These are phyloP conservation scores for Fusarium hainanense DNA, from an alignment of 2,329 filamentous ascomycete genomes.

Conservation along the genomic window DNA sequence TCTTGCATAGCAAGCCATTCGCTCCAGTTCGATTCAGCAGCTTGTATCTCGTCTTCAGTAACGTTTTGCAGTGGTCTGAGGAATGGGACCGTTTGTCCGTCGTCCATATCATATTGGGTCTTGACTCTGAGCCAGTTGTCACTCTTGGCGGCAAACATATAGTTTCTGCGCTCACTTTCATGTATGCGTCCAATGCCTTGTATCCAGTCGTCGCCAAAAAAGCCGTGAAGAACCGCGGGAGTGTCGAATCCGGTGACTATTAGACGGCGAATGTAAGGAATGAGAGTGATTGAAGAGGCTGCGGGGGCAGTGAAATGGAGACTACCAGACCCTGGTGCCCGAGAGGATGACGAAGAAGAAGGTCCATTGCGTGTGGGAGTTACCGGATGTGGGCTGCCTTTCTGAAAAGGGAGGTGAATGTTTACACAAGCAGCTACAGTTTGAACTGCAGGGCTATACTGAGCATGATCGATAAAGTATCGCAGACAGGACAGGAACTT, in stretches of 20 bases:
- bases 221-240: constrained; percentile 87
- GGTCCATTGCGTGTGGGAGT: constrained; percentile 51
- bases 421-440: constrained; percentile 91
- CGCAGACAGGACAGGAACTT: constrained; percentile 89
- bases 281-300: constrained; percentile 69
- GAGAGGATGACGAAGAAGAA: constrained; percentile 44
- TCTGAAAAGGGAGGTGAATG: constrained; percentile 89
- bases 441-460: constrained; percentile 84
- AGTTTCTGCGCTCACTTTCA: constrained; percentile 91
- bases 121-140: constrained; percentile 91
- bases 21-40: constrained; percentile 88
- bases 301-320: constrained; percentile 38
- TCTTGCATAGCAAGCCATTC: constrained; percentile 97
- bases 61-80: constrained; percentile 83
- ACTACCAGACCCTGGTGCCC: constrained; percentile 43
- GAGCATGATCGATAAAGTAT: constrained; percentile 92
- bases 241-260: constrained; percentile 93
- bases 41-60: constrained; percentile 81
- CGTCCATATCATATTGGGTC: constrained; percentile 86
- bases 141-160: constrained; percentile 94
- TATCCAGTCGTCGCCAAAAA: constrained; percentile 95
- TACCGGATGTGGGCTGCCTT: constrained; percentile 54
- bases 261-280: constrained; percentile 90
- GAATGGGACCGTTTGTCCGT: constrained; percentile 87
- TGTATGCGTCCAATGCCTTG: constrained; percentile 83